These are phyloP conservation scores for Graphium sp. DNA, from an alignment of 2,329 filamentous ascomycete genomes.

Conservation along the genomic window DNA sequence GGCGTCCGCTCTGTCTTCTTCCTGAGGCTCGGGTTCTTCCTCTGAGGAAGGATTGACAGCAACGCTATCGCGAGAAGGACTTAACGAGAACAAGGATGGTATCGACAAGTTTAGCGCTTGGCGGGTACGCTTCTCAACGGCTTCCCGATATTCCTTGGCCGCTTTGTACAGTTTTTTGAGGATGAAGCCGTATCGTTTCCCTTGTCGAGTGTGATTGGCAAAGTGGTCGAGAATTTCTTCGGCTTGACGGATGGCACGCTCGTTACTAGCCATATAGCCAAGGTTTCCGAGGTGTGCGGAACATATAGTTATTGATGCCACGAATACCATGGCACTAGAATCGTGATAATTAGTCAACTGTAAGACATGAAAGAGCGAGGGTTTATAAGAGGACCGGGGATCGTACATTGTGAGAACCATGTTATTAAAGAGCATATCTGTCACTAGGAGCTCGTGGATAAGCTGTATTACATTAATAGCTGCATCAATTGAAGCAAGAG, in stretches of 20 bases:
- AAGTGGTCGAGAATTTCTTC: not conserved
- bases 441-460: not conserved
- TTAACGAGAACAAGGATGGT: not conserved
- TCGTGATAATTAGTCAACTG: no score
- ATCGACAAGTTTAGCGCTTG: not conserved
- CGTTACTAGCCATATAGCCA: conserved; percentile 1
- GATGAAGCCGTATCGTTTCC: not conserved
- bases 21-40: not conserved
- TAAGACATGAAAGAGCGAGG: not conserved
- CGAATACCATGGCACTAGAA: conserved; percentile 1
- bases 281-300: not conserved
- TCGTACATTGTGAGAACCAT: conserved; percentile 1
- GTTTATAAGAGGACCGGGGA: not conserved
- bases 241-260: not conserved
- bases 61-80: not conserved
- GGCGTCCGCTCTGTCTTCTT: not conserved
- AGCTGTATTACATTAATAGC: conserved; percentile 1
- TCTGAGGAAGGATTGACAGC: not conserved
- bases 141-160: not conserved
- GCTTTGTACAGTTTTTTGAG: not conserved
- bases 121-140: not conserved
- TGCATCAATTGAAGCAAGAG: not conserved
- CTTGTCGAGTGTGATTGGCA: not conserved
- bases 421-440: not conserved
- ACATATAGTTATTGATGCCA: not conserved